Conservation (phyloP, 345 rosid genomes). For the Rhodamnia argentea region DNA sequence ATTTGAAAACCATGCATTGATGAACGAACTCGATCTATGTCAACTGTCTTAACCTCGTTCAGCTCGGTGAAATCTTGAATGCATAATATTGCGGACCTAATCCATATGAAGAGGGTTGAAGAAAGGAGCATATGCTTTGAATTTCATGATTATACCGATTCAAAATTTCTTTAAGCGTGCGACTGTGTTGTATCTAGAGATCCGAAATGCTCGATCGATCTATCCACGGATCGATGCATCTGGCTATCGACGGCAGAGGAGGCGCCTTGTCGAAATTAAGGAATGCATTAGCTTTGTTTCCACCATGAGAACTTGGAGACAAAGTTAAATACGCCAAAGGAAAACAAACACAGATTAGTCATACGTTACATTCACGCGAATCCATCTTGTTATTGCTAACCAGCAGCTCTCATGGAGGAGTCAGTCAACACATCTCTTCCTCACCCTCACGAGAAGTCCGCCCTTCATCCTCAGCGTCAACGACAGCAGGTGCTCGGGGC, state of each 20-base stretch:
- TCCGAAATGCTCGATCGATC: not conserved
- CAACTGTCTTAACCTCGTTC: not conserved
- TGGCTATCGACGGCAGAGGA: not conserved
- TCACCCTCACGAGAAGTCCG: slow-evolving; percentile 10
- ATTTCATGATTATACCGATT: not conserved
- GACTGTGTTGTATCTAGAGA: not conserved
- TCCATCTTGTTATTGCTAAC: not conserved
- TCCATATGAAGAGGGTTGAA: not conserved
- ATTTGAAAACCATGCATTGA: not conserved
- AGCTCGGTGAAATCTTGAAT: not conserved
- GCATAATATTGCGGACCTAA: not conserved
- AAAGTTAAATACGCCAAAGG: not conserved
- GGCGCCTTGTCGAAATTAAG: not conserved
- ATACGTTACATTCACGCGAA: not conserved
- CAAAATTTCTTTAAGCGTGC: not conserved
- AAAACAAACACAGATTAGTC: not conserved
- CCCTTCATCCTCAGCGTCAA: slow-evolving; percentile 23
- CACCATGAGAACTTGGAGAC: not conserved
- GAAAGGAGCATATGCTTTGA: not conserved
- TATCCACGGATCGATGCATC: not conserved
- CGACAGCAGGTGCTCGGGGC: slow-evolving; percentile 7
- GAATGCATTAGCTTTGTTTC: not conserved
- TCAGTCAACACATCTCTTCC: not conserved
- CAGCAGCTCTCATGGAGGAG: not conserved
- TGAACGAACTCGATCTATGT: not conserved